These are phyloP conservation scores for Penicillium sp. DNA, from an alignment of 2,329 filamentous ascomycete genomes.

Conservation along the genomic window DNA sequence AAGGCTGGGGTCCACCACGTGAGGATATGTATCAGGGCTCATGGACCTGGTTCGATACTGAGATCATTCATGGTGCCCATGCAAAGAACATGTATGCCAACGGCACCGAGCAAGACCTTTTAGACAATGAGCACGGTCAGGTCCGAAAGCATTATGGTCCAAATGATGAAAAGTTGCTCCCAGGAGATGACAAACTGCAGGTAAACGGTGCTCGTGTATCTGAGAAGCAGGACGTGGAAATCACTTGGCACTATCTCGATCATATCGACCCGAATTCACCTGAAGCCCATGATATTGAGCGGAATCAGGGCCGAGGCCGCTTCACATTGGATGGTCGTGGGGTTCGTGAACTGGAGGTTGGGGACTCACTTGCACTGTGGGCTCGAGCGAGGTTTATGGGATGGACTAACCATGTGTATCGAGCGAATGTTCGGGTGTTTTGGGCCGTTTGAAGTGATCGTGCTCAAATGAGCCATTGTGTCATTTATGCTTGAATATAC, in stretches of 20 bases:
- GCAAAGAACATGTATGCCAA: conserved; percentile 16
- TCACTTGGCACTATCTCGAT: conserved; percentile 37
- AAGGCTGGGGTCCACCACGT: conserved; percentile 23
- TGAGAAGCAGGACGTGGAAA: conserved; percentile 20
- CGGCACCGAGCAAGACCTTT: conserved; percentile 12
- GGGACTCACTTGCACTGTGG: conserved; percentile 38
- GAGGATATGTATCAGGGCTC: conserved; percentile 28
- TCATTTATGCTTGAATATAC: too few species aligned
- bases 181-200: conserved; percentile 28
- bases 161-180: conserved; percentile 27
- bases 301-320: conserved; percentile 29
- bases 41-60: conserved; percentile 38
- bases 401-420: conserved; percentile 34
- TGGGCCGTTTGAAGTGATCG: conserved; percentile 31
- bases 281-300: conserved; percentile 30
- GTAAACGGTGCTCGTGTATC: conserved; percentile 24
- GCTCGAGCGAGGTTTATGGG: conserved; percentile 34
- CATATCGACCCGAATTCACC: conserved; percentile 25
- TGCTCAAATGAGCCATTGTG: too few species aligned
- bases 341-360: conserved; percentile 32
- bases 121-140: conserved; percentile 13
- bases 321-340: conserved; percentile 33
- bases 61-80: conserved; percentile 27
- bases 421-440: conserved; percentile 30
- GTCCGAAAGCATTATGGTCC: conserved; percentile 15